Base-by-base conservation (phyloP, 164 flowering plant species). In the Protea cynaroides region DNA sequence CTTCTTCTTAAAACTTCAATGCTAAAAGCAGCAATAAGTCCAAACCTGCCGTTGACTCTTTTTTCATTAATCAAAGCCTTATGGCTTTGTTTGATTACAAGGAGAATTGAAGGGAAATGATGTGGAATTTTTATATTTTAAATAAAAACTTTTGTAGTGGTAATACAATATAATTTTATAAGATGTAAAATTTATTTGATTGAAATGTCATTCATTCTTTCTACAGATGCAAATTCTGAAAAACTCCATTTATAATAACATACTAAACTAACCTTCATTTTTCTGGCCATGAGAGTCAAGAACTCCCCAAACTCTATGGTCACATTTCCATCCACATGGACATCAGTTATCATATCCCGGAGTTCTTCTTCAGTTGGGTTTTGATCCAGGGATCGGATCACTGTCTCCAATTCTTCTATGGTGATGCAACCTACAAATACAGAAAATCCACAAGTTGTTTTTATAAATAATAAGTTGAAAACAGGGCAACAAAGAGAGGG, bases 261-360 rank as follows among this genome's bases (percentile, higher is more conserved):
- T 21, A 18, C 0, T n/a, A 52, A 19, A 19, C 7, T 54, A 25
- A 79, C 86, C 88, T 80, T 84, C 71, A 79, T 74, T 75, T 84
- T 82, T 46, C 69, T 79, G 13, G 83, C 77, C 86, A 84, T 81
- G 66, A 82, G 76, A 63, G 71, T 75, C 77, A 82, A 71, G 71
- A 84, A 84, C 76, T 84, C 86, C 56, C 64, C 75, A 66, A 82
- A 78, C 24, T 81, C 86, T 11, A 84, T 79, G 4, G 79, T 78
- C 58, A 86, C 89, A 69, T 78, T 82, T 0, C 83, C 83, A 68
- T 81, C 74, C 0, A 49, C 63, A 59, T 84, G 84, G 21, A 78
- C 80, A 69, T 84, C 84, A 1, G 43, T 62, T 40, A 84, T 82
- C 86, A 84, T 82, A 50, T 36, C 64, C 1, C 59, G 76, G 25